A percentile compares a stretch with the other conserved stretches of the same genome.
These are phyloP conservation scores for Excoecaria cochinchinensis DNA, from an alignment of 345 rosid genomes.

Conservation along the genomic window DNA sequence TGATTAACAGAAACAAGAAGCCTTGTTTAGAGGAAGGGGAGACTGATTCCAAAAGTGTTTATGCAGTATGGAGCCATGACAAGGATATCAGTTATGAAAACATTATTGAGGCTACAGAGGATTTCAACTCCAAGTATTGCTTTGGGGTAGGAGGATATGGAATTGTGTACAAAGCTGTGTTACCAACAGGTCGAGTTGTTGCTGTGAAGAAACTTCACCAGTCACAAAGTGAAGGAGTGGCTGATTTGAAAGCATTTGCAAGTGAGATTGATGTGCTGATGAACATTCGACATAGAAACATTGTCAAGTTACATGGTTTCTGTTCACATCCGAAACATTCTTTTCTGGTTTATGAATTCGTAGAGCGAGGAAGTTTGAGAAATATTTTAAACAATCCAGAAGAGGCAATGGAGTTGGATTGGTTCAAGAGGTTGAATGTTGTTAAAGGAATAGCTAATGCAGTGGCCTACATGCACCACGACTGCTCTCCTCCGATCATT, in stretches of 20 bases:
- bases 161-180: conserved; percentile 9
- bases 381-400: neutral
- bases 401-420: conserved; percentile 10
- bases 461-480: conserved; percentile 18
- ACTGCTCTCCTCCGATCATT: conserved; percentile 17
- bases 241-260: conserved; percentile 1
- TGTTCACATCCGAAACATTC: conserved; percentile 6
- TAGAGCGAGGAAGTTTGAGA: conserved; percentile 17
- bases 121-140: conserved; percentile 5
- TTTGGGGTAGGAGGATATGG: conserved; percentile 20
- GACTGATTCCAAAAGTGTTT: neutral
- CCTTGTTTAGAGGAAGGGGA: neutral
- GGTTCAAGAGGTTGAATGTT: conserved; percentile 18
- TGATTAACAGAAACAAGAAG: neutral
- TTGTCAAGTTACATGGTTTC: conserved; percentile 14
- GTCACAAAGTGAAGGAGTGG: neutral
- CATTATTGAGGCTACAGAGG: conserved; percentile 5
- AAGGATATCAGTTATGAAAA: neutral
- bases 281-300: conserved; percentile 18
- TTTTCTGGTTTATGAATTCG: conserved; percentile 10
- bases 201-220: conserved; percentile 18
- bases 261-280: conserved; percentile 10
- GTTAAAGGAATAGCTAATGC: conserved; percentile 14
- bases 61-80: neutral
- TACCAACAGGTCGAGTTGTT: conserved; percentile 10